phyloP scores from a whole-genome alignment of 1,284 basidiomycete species.

The Trichosporon ovoides region DNA sequence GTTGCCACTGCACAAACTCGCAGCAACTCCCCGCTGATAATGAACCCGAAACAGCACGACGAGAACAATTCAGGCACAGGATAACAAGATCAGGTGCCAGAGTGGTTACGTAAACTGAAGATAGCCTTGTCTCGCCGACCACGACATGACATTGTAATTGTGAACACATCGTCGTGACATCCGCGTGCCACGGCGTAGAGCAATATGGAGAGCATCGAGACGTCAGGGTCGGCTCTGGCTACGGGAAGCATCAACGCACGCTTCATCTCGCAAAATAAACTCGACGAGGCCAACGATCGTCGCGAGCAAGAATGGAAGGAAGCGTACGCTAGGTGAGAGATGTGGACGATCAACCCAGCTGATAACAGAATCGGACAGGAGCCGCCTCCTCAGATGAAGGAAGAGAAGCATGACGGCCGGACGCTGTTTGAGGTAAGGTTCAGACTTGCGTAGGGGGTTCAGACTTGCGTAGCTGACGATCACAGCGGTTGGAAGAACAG shows the following conservation, averaged over 20 bases:
- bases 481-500: conserved; percentile 53
- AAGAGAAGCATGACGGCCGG: conserved; percentile 65
- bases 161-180: background rate
- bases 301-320: conserved; percentile 86
- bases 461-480: too few relatives aligned
- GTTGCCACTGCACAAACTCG: background rate
- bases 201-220: conserved; percentile 20
- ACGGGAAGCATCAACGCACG: conserved; percentile 42
- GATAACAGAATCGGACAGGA: conserved; percentile 68
- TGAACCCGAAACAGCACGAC: too few relatives aligned
- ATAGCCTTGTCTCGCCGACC: too few relatives aligned
- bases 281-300: conserved; percentile 69
- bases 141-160: too few relatives aligned
- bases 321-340: conserved; percentile 72
- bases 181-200: too few relatives aligned
- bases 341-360: background rate
- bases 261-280: conserved; percentile 63
- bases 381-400: conserved; percentile 64
- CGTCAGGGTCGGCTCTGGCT: conserved; percentile 21
- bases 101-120: too few relatives aligned
- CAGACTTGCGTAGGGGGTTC: too few relatives aligned
- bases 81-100: too few relatives aligned
- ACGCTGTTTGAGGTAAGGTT: conserved; percentile 74
- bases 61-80: too few relatives aligned
- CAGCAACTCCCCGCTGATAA: too few relatives aligned